Evolutionary conservation across 140 eudicot species (phyloP), one percentile per base, ranked within the genome.

Genomic region (Oenanthe javanica): DNA sequence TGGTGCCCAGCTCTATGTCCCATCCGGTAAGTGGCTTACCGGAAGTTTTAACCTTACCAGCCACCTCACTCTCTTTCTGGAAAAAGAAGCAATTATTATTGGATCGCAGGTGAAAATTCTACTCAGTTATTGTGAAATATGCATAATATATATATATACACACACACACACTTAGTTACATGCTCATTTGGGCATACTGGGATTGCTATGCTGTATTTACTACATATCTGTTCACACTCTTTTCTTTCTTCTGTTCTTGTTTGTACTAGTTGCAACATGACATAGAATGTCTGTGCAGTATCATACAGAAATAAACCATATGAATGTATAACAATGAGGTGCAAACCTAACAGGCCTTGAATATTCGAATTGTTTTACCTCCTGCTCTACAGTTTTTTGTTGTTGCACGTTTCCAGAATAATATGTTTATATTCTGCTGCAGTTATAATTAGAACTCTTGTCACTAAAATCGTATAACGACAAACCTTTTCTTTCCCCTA

Each of bases 1-100:
- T 21, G 98, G 98, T 16, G 98, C 98, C 66, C 97, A 92, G 67
- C 87, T 94, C 76, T 94, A 94, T 83, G 96, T 94, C 48, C 98
- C 98, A 1, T 86, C 89, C n/a, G 98, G 98, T 55, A 85, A 74
- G 80, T 94, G 98, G 98, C 96, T 94, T 45, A 94, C 97, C 0
- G 98, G 97, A 73, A 85, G 92, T 83, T 88, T 94, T 76, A 92
- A 87, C 77, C 97, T 94, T 64, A 94, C 98, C 12, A 94, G 97
- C 86, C 98, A 94, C 79, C 98, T 94, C 73, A 94, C 98, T 1
- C 90, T 94, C 76, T 94, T 94, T 79, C 89, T 94, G 72, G 98
- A 92, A 77, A 94, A 90, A 80, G 98, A 85, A 57, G 98, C 98
- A 45, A 10, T 83, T 50, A 92, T 94, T 79, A 93, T 94, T 78